Evolutionary conservation across 352 stramenopile species (phyloP).

Genomic region (Globisporangium okanoganense): DNA sequence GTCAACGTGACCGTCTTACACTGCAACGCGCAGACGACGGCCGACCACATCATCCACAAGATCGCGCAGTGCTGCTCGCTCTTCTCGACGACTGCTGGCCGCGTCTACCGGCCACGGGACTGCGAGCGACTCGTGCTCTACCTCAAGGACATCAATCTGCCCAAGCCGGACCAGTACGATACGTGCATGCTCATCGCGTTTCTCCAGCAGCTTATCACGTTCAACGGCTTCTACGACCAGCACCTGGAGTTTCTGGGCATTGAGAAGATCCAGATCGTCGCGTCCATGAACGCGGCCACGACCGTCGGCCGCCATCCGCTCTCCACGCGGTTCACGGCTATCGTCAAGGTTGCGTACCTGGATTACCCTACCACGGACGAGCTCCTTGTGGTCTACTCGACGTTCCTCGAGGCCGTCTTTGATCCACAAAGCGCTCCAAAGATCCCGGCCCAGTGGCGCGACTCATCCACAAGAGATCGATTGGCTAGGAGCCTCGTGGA

Average conservation of each 20-base stretch:
- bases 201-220: slow-evolving; percentile 94
- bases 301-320: slow-evolving; percentile 90
- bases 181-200: slow-evolving; percentile 97
- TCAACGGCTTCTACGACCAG: slow-evolving; percentile 95
- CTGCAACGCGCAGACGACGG: slow-evolving; percentile 93
- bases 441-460: slow-evolving; percentile 42
- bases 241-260: slow-evolving; percentile 93
- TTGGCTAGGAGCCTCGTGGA: slow-evolving; percentile 89
- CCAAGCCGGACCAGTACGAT: slow-evolving; percentile 93
- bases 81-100: slow-evolving; percentile 87
- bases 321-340: slow-evolving; percentile 92
- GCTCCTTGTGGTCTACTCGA: slow-evolving; percentile 88
- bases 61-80: slow-evolving; percentile 92
- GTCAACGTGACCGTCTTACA: slow-evolving; percentile 86
- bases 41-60: slow-evolving; percentile 94
- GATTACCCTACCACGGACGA: slow-evolving; percentile 92
- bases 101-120: slow-evolving; percentile 92
- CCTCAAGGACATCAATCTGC: slow-evolving; percentile 96
- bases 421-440: slow-evolving; percentile 31
- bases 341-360: slow-evolving; percentile 91
- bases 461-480: slow-evolving; percentile 65
- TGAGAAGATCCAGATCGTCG: slow-evolving; percentile 93
- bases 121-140: slow-evolving; percentile 93
- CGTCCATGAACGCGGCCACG: slow-evolving; percentile 92
- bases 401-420: slow-evolving; percentile 82